Base-by-base conservation (phyloP, 192 early-diverging fungal species). In the Pilobolus umbonatus region DNA sequence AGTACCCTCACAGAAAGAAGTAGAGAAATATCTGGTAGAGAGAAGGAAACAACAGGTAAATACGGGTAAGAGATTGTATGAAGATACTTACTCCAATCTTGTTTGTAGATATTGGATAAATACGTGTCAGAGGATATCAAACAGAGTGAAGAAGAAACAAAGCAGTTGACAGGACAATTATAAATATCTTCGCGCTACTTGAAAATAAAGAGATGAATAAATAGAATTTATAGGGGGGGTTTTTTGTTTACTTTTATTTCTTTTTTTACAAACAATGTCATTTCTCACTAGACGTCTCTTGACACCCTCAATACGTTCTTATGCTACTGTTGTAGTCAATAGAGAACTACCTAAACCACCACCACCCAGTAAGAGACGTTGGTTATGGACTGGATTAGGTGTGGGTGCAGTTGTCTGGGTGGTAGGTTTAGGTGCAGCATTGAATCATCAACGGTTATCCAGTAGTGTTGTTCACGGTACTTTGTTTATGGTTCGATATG, bases 11-110 rank as follows among this genome's bases (percentile, higher is more conserved):
- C 80, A 87, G 64, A 75, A 86, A 36, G 88, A 92, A 43, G 77
- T 92, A 11, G 90, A 89, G 55, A 80, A 75, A 40, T 90, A 83
- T 64, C 66, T 92, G 24, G 81, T 92, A 21, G 65, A 80, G 56
- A 78, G 85, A 61, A 62, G 85, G 64, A 86, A 82, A 72, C 84
- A 88, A 61, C 82, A 80, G 31, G 75, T 84, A 55, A 64, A 1
- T 19, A 11, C 26, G 17, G 17, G 5, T n/a, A 51, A 17, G 30
- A 25, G n/a, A 10, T 17, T n/a, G 29, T 22, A 34, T 31, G n/a
- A 3, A 24, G 14, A 58, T 42, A n/a, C n/a, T 50, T n/a, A 40
- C 22, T 29, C n/a, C 12, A n/a, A n/a, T 0, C 17, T 5, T 39
- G 9, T 19, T 14, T 42, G 34, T 53, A 68, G 67, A 22, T 68